A percentile compares a stretch with the other conserved stretches of the same genome.
These are phyloP conservation scores for Elongisporangium undulatum DNA, from an alignment of 352 stramenopile species.

Conservation along the genomic window DNA sequence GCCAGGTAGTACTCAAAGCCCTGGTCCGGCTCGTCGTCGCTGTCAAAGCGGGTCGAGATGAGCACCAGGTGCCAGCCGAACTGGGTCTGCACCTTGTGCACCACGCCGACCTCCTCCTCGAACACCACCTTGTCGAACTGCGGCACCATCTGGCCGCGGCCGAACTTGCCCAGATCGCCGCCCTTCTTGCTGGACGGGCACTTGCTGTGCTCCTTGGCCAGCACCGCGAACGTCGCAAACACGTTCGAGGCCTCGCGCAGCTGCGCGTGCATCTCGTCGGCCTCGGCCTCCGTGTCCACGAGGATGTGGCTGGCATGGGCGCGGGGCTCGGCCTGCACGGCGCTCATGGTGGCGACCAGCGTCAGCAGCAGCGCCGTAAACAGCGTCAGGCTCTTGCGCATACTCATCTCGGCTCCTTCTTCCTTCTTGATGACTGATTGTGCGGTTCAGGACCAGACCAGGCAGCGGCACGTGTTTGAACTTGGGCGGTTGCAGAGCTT, in stretches of 20 bases:
- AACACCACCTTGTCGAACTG: conserved; percentile 76
- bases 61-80: conserved; percentile 68
- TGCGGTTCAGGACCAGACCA: background rate
- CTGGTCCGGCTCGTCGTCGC: conserved; percentile 27
- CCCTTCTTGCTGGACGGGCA: conserved; percentile 61
- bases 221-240: conserved; percentile 55
- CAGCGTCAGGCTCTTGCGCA: conserved; percentile 15
- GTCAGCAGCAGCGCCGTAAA: conserved; percentile 20
- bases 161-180: conserved; percentile 68
- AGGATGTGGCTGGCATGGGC: conserved; percentile 81
- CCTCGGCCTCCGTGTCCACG: conserved; percentile 62
- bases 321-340: conserved; percentile 18
- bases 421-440: background rate
- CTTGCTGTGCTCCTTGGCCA: conserved; percentile 69
- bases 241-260: conserved; percentile 41
- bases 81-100: conserved; percentile 86
- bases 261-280: conserved; percentile 52
- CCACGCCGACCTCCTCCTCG: conserved; percentile 51
- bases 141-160: conserved; percentile 69
- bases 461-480: background rate
- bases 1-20: conserved; percentile 22
- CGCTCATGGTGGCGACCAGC: conserved; percentile 7
- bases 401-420: background rate
- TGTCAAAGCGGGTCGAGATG: conserved; percentile 47
- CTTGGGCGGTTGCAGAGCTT: background rate